These are phyloP conservation scores for Tolypocladium capitatum DNA, from an alignment of 2,329 filamentous ascomycete genomes.

Conservation along the genomic window DNA sequence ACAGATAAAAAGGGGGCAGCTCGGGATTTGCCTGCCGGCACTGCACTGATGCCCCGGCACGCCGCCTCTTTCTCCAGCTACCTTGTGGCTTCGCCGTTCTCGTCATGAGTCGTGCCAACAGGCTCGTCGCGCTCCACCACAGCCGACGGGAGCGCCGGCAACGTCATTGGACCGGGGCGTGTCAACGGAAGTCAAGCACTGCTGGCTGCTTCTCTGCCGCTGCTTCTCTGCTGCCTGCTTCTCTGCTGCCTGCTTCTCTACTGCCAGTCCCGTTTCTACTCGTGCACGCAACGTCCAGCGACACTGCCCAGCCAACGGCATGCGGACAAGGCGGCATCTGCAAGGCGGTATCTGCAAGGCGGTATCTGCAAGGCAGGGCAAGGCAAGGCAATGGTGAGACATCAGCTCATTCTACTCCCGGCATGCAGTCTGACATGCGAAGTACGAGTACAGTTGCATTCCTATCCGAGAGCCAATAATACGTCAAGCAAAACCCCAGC, in stretches of 20 bases:
- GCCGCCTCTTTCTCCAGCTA: neutral
- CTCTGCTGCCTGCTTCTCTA: too few species aligned
- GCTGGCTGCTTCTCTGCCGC: too few species aligned
- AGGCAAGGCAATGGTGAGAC: neutral
- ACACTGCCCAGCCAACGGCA: neutral
- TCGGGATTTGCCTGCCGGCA: neutral
- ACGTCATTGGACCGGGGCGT: neutral
- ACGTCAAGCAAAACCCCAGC: neutral
- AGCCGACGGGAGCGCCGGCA: neutral
- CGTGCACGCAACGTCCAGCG: too few species aligned
- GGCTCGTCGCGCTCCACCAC: neutral
- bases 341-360: neutral
- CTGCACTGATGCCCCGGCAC: neutral
- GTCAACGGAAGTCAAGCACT: neutral
- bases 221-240: too few species aligned
- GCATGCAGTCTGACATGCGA: neutral
- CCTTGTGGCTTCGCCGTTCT: too few species aligned
- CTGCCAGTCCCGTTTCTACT: too few species aligned
- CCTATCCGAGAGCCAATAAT: neutral
- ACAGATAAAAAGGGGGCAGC: neutral
- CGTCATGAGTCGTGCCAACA: neutral
- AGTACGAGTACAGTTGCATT: neutral
- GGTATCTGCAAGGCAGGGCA: neutral
- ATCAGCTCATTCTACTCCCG: neutral
- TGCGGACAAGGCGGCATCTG: too few species aligned